A percentile compares a stretch with the other conserved stretches of the same genome.
Evolutionary conservation across 768 basidiomycete species (phyloP).

Genomic region (Trametopsis cervina): DNA sequence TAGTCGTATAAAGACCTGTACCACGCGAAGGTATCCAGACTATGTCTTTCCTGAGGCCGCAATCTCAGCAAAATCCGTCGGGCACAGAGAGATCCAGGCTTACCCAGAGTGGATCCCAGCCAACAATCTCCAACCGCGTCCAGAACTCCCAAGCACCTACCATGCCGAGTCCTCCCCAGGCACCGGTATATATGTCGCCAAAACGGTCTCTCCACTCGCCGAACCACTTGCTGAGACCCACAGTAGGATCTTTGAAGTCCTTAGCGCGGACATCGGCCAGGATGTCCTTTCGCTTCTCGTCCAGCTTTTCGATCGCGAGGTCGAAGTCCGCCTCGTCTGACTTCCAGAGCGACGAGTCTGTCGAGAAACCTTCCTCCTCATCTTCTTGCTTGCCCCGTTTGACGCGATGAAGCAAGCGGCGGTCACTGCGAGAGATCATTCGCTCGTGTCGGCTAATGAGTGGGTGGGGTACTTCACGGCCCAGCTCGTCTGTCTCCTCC

Average conservation of each 20-base stretch:
- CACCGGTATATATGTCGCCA: conserved; percentile 76
- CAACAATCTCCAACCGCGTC: conserved; percentile 78
- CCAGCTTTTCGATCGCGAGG: conserved; percentile 50
- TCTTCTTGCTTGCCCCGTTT: conserved; percentile 22
- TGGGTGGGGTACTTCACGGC: conserved; percentile 42
- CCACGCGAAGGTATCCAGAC: conserved; percentile 80
- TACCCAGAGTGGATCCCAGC: conserved; percentile 86
- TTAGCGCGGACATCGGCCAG: conserved; percentile 77
- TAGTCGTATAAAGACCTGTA: conserved; percentile 74
- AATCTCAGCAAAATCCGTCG: not conserved
- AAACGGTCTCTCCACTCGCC: conserved; percentile 71
- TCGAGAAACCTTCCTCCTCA: conserved; percentile 79
- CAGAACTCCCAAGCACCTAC: conserved; percentile 94
- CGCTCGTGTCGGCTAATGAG: conserved; percentile 45
- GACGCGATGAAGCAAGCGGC: conserved; percentile 41
- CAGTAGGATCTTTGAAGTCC: conserved; percentile 76
- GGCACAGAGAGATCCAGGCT: conserved; percentile 17
- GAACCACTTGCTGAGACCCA: conserved; percentile 60
- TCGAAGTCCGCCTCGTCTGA: conserved; percentile 66
- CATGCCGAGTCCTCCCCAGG: conserved; percentile 84
- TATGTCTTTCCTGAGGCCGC: conserved; percentile 36
- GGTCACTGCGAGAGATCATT: conserved; percentile 47
- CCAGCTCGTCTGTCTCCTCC: conserved; percentile 58
- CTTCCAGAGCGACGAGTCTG: conserved; percentile 66
- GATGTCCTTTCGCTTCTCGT: conserved; percentile 44